A percentile compares a stretch with the other conserved stretches of the same genome.
phyloP scores from a whole-genome alignment of 2,329 filamentous ascomycete species.

The Colletotrichum sidae region DNA sequence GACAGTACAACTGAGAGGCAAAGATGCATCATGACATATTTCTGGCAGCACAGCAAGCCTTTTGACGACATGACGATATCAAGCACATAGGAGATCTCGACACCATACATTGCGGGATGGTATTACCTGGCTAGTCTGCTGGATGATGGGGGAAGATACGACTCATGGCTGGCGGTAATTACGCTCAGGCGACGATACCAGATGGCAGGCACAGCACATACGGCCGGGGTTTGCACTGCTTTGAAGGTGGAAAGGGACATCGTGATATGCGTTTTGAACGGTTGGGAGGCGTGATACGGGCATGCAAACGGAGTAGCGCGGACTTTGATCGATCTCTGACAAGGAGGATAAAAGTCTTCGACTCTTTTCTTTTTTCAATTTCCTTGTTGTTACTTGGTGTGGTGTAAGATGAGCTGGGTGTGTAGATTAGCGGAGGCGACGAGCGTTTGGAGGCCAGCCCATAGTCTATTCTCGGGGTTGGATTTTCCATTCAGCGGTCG shows the following conservation, averaged over 20 bases:
- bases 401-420: slow-evolving; percentile 1
- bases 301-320: slow-evolving; percentile 30
- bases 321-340: slow-evolving; percentile 21
- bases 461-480: slow-evolving; percentile 21
- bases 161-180: neutral
- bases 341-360: slow-evolving; percentile 24
- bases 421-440: slow-evolving; percentile 13
- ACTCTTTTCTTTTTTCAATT: slow-evolving; percentile 13
- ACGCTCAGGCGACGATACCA: slow-evolving; percentile 20
- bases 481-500: slow-evolving; percentile 11
- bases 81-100: slow-evolving; percentile 38
- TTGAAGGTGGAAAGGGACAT: slow-evolving; percentile 26
- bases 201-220: slow-evolving; percentile 31
- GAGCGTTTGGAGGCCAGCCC: slow-evolving; percentile 23
- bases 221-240: slow-evolving; percentile 29
- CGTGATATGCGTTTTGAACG: slow-evolving; percentile 16
- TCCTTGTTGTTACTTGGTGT: slow-evolving; percentile 17
- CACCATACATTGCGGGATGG: slow-evolving; percentile 30
- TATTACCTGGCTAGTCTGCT: slow-evolving; percentile 4
- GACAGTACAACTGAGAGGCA: slow-evolving; percentile 31
- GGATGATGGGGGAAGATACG: slow-evolving; percentile 2
- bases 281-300: slow-evolving; percentile 28
- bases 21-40: slow-evolving; percentile 1
- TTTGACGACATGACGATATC: slow-evolving; percentile 38
- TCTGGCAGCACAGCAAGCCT: slow-evolving; percentile 11